Conservation (phyloP, 768 basidiomycete genomes). For the Russula sp. region DNA sequence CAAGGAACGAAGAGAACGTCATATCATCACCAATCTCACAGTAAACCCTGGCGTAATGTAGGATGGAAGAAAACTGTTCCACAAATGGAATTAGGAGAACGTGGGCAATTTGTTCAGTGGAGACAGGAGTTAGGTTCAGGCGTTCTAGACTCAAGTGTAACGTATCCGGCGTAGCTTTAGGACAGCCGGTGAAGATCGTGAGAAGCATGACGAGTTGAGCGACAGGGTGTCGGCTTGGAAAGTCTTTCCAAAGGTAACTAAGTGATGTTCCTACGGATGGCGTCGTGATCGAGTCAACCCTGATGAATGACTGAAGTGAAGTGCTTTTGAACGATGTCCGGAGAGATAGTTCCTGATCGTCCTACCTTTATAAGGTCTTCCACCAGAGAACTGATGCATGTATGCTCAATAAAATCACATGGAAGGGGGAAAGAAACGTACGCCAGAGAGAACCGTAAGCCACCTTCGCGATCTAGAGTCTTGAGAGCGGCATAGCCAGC, state of each 20-base stretch:
- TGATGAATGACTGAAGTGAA: conserved; percentile 57
- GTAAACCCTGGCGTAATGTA: conserved; percentile 47
- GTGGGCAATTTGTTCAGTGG: conserved; percentile 55
- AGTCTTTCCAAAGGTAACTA: conserved; percentile 62
- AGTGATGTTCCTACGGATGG: conserved; percentile 50
- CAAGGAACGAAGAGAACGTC: conserved; percentile 48
- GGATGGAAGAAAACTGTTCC: conserved; percentile 48
- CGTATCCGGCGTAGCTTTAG: conserved; percentile 19
- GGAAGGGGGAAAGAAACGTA: conserved; percentile 37
- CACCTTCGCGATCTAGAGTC: conserved; percentile 58
- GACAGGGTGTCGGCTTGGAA: conserved; percentile 55
- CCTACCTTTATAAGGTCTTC: conserved; percentile 66
- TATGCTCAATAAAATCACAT: neutral
- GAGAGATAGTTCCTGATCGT: neutral
- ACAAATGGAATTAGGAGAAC: conserved; percentile 69
- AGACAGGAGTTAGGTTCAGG: conserved; percentile 55
- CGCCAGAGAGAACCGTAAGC: conserved; percentile 67
- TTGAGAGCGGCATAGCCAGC: conserved; percentile 67
- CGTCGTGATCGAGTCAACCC: conserved; percentile 61
- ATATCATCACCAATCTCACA: conserved; percentile 43
- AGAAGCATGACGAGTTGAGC: conserved; percentile 75
- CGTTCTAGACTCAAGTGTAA: conserved; percentile 51
- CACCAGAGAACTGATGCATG: conserved; percentile 47
- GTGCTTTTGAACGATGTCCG: neutral
- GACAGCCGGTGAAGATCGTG: conserved; percentile 51